Percentiles rank a stretch among this genome's conserved stretches.
phyloP scores from a whole-genome alignment of 2,329 filamentous ascomycete species.

The Meredithiella fracta region DNA sequence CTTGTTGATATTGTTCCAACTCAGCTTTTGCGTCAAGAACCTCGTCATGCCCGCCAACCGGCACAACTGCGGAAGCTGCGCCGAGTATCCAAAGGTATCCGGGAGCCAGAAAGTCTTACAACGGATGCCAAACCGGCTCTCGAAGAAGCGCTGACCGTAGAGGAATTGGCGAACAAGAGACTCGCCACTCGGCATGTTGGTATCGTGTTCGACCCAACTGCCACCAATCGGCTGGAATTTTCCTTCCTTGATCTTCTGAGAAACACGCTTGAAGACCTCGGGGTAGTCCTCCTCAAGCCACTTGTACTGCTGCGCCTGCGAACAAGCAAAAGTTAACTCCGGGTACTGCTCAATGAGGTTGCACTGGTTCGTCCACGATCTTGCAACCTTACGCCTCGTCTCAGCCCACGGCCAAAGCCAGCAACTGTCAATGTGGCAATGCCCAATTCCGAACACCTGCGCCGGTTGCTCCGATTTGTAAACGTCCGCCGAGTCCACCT shows the following conservation, averaged over 20 bases:
- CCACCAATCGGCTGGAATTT: constrained; percentile 90
- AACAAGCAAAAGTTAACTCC: constrained; percentile 81
- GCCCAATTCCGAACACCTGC: constrained; percentile 75
- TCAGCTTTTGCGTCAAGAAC: constrained; percentile 96
- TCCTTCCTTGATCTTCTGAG: constrained; percentile 75
- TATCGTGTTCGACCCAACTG: constrained; percentile 98
- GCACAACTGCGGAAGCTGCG: constrained; percentile 84
- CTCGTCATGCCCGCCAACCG: constrained; percentile 88
- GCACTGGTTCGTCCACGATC: constrained; percentile 95
- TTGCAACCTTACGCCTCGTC: constrained; percentile 87
- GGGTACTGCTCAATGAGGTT: constrained; percentile 89
- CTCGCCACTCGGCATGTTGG: constrained; percentile 91
- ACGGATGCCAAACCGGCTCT: constrained; percentile 77
- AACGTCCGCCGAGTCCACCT: constrained; percentile 68
- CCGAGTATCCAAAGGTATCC: constrained; percentile 95
- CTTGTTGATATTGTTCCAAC: constrained; percentile 99
- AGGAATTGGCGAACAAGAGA: constrained; percentile 87
- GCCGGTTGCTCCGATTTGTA: constrained; percentile 61
- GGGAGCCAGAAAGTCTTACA: constrained; percentile 93
- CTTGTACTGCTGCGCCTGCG: constrained; percentile 93
- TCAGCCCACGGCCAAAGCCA: constrained; percentile 99
- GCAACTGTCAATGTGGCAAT: constrained; percentile 96
- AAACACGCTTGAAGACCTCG: constrained; percentile 75
- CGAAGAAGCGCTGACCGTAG: constrained; percentile 88
- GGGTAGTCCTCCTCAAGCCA: constrained; percentile 90